Evolutionary conservation across 305 asterid genomes (phyloP).

Genomic region (Rubia tinctorum): DNA sequence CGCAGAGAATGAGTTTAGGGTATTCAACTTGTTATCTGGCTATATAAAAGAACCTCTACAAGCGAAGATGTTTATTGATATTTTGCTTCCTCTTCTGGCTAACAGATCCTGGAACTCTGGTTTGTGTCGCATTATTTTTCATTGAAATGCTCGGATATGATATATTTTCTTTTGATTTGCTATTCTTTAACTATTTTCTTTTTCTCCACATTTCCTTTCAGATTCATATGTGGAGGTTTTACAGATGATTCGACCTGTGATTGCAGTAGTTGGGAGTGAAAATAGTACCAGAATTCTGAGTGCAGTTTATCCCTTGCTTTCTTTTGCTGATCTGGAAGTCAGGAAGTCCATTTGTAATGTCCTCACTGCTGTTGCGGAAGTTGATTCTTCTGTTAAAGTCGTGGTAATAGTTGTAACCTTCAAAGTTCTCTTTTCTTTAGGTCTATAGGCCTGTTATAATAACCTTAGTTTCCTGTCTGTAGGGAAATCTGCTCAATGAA

Average conservation of each 20-base stretch:
- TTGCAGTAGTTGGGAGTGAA: conserved; percentile 47
- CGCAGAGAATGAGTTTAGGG: conserved; percentile 59
- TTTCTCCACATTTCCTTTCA: conserved; percentile 23
- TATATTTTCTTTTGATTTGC: conserved; percentile 7
- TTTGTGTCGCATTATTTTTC: conserved; percentile 27
- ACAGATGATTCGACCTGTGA: conserved; percentile 57
- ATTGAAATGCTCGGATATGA: not conserved
- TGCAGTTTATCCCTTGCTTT: conserved; percentile 70
- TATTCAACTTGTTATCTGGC: conserved; percentile 65
- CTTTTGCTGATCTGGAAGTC: conserved; percentile 54
- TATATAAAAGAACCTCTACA: conserved; percentile 60
- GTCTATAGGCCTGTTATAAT: conserved; percentile 14
- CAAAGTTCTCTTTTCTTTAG: conserved; percentile 7
- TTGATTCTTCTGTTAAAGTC: conserved; percentile 53
- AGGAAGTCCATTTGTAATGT: conserved; percentile 71
- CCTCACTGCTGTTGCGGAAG: conserved; percentile 66
- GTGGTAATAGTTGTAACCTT: conserved; percentile 46
- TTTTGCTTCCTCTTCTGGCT: conserved; percentile 70
- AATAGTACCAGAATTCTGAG: conserved; percentile 48
- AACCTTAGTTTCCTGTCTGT: conserved; percentile 16
- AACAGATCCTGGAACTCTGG: conserved; percentile 64
- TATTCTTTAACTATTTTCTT: too few species aligned
- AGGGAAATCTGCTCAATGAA: conserved; percentile 77
- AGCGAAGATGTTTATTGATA: conserved; percentile 66
- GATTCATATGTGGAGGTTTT: conserved; percentile 53